Evolutionary conservation across 495 filamentous ascomycete species (phyloP).

Genomic region (Neurospora sp.): DNA sequence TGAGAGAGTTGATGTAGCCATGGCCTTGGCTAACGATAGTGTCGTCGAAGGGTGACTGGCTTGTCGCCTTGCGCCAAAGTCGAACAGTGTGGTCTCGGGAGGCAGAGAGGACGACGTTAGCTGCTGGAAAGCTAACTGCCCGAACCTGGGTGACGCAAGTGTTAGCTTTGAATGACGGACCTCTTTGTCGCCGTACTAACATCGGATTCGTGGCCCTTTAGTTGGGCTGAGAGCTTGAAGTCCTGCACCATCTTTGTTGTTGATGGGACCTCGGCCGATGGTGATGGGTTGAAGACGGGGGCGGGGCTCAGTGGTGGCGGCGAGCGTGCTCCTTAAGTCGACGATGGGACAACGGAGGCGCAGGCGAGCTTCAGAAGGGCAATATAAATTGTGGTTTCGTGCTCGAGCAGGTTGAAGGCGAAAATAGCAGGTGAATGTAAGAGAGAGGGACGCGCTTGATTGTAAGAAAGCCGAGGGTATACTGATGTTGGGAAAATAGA

Average conservation of each 20-base stretch:
- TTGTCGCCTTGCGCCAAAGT: slow-evolving; percentile 57
- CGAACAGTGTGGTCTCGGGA: slow-evolving; percentile 88
- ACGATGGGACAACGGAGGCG: background rate
- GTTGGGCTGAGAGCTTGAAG: slow-evolving; percentile 75
- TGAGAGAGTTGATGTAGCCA: slow-evolving; percentile 75
- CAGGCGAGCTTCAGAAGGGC: background rate
- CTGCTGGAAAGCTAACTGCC: slow-evolving; percentile 66
- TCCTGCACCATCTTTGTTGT: slow-evolving; percentile 29
- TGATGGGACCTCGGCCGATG: background rate
- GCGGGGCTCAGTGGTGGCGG: slow-evolving; percentile 1
- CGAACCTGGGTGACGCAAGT: slow-evolving; percentile 56
- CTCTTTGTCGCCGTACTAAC: slow-evolving; percentile 38
- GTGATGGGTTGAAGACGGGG: background rate
- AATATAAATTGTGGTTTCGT: background rate
- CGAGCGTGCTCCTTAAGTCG: background rate
- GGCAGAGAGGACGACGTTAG: slow-evolving; percentile 66
- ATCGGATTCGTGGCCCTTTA: slow-evolving; percentile 75
- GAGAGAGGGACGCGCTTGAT: background rate
- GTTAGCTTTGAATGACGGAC: slow-evolving; percentile 11
- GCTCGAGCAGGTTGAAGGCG: background rate
- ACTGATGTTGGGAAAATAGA: background rate
- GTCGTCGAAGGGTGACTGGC: slow-evolving; percentile 65
- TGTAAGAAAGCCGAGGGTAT: background rate
- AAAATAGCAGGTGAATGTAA: background rate
- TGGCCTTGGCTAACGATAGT: slow-evolving; percentile 65